Evolutionary conservation across 2,329 filamentous ascomycete genomes (phyloP), one percentile per base, ranked within the genome.

Genomic region (Epicoccum sorghinum): DNA sequence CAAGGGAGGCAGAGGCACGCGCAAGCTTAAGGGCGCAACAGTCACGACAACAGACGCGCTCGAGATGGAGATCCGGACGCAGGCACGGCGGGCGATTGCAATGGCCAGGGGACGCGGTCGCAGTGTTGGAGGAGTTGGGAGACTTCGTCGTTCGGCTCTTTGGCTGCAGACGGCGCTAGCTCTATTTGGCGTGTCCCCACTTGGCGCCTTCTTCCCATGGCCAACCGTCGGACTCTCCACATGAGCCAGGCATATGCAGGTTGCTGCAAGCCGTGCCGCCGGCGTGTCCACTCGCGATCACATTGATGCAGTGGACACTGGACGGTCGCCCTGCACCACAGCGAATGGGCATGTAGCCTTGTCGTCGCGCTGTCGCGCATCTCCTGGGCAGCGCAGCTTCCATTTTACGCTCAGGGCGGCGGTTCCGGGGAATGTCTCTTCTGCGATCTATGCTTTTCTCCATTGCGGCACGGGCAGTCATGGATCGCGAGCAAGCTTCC

Each of bases 1-100:
- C 39, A 47, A 48, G 54, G 50, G 62, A 62, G 60, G 61, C 61
- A 57, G 60, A 62, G 52, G 41, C 52, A 47, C 36, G 52, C 52
- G 41, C 37, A 41, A 23, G 47, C 18, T 47, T 39, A 43, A 25
- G 45, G 30, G 24, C 48, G 53, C 53, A 29, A 48, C 39, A 64
- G 64, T 55, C 58, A 75, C 71, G 37, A 46, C 22, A 25, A 41
- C 45, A 33, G 27, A 10, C 38, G 52, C 37, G 37, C 41, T 50
- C 37, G 46, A 50, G 52, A 55, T 50, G 47, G 32, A 39, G 9
- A 25, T 50, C 36, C 46, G 30, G 41, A 41, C 37, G 43, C 27
- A 50, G 25, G 22, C n/a, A 50, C 52, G 33, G 40, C 52, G 45
- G 41, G 25, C 36, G 38, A 38, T 49, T 38, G 32, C 47, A 50